Evolutionary conservation across 768 basidiomycete species (phyloP), one percentile per base, ranked within the genome.

Genomic region (Mycena galopus): DNA sequence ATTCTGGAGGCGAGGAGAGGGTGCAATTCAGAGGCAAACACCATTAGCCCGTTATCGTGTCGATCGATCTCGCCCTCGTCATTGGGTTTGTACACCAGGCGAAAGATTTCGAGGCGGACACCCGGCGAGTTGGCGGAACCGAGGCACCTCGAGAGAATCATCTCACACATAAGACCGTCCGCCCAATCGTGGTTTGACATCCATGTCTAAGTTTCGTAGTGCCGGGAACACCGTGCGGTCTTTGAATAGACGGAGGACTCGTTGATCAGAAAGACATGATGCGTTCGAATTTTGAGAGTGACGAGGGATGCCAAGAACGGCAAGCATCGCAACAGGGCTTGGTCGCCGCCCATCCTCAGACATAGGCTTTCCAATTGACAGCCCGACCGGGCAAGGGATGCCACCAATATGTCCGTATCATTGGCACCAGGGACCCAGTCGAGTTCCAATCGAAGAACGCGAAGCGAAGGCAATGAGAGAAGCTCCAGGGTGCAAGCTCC

Each of bases 221-320:
- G 21, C 23, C 14, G 62, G 62, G 4, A 63, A n/a, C 10, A 17
- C 47, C 11, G 62, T 25, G 19, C 23, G 8, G 47, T 33, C 9
- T 53, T 42, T 25, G n/a, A 65, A 7, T 21, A 35, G 23, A 11
- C 9, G 25, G 19, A 65, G 9, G 16, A 65, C 0, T 10, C 3
- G 25, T 56, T 37, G 19, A 53, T 65, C 25, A 65, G 35, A 19
- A 65, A 56, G 2, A 12, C 11, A 2, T 56, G 2, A 39, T 3
- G 56, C 2, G 64, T 65, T 29, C 37, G 25, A 23, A 65, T 37
- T 42, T 65, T 14, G 64, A 65, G n/a, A n/a, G n/a, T n/a, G n/a
- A n/a, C n/a, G n/a, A n/a, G n/a, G n/a, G n/a, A n/a, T n/a, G n/a
- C n/a, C 53, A 3, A 11, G 42, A n/a, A 23, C 11, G 53, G 64